Conservation (phyloP, 371 early-diverging fungal genomes). For the Scutellospora calospora region DNA sequence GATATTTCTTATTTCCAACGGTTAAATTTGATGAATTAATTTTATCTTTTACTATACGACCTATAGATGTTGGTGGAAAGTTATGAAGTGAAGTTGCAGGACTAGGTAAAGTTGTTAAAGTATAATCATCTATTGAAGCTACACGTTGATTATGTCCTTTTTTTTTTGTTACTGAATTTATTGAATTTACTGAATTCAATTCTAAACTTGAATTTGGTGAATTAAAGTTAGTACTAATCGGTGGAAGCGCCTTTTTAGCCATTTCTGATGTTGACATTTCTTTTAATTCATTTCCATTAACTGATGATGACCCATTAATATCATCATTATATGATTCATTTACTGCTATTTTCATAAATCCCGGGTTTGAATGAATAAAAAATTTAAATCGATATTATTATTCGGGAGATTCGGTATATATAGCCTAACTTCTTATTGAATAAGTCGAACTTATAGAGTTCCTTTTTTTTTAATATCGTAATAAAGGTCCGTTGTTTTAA, state of each 20-base stretch:
- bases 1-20: not conserved
- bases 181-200: too few relatives aligned
- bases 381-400: too few relatives aligned
- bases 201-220: not conserved
- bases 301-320: not conserved
- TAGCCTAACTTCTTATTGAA: too few relatives aligned
- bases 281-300: too few relatives aligned
- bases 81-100: slow-evolving; percentile 35
- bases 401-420: too few relatives aligned
- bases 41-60: not conserved
- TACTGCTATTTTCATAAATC: too few relatives aligned
- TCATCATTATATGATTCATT: not conserved
- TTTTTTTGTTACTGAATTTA: not conserved
- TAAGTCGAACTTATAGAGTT: too few relatives aligned
- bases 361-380: too few relatives aligned
- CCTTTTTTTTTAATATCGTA: too few relatives aligned
- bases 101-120: slow-evolving; percentile 36
- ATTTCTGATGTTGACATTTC: too few relatives aligned
- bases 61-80: not conserved
- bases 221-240: not conserved
- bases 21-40: not conserved
- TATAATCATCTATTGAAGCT: slow-evolving; percentile 18
- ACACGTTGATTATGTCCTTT: slow-evolving; percentile 12
- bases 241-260: not conserved
- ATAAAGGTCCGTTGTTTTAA: too few relatives aligned